Base-by-base conservation (phyloP, 352 stramenopile genomes). In the Aphanomyces cochlioides region DNA sequence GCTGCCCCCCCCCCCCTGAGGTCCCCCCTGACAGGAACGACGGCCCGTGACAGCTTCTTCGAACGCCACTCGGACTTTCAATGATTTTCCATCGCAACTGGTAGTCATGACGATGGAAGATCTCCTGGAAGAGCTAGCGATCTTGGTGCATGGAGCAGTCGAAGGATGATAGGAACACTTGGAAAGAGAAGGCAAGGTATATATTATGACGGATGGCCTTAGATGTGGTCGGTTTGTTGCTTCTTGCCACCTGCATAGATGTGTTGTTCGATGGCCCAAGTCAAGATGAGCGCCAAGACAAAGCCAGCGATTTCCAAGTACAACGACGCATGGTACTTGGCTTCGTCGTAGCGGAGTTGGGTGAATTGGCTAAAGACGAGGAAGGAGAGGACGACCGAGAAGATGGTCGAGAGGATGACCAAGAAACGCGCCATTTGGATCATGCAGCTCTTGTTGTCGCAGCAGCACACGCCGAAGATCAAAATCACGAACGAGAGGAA, bases 401-500 rank as follows among this genome's bases (percentile, higher is more conserved):
- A 61, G 19, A 61, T 37, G 7, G 15, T 13, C 54, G 54, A 37
- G 10, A 61, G 37, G 54, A 61, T 61, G 28, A 37, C 36, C 28
- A 61, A 37, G 37, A 61, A 61, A 12, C 54, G 54, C n/a, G 54
- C 43, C 54, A 61, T 61, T 17, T 67, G 59, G 47, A 67, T 28
- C n/a, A 67, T 57, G 59, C 41, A 67, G 39, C 47, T 67, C 8
- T 41, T 19, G 47, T 67, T 67, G 59, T 67, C 41, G 37, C 59
- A 57, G 47, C 59, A 67, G 21, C n/a, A 58, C 6, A 67, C 59
- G 28, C 59, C 47, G 4, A 53, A 19, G n/a, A 67, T n/a, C 7
- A 67, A 40, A 8, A 67, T 21, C 17, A 67, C 28, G n/a, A 67
- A 67, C 41, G 59, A 53, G 17, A 67, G 28, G 59, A 67, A 21